A percentile compares a stretch with the other conserved stretches of the same genome.
Conservation (phyloP, 2,329 filamentous ascomycete genomes). For the Penicillium expansum region DNA sequence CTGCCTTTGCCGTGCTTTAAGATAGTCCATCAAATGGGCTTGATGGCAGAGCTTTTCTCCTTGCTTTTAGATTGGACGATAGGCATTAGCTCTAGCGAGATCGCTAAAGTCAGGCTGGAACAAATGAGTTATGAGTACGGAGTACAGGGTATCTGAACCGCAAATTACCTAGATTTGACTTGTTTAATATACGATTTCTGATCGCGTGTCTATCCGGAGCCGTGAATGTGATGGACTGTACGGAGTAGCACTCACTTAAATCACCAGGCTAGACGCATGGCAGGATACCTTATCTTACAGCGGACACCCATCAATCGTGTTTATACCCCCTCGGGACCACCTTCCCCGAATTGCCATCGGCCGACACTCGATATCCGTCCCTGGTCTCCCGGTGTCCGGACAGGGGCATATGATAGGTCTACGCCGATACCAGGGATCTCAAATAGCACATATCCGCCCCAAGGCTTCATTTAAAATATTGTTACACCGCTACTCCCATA, state of each 20-base stretch:
- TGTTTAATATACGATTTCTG: background rate
- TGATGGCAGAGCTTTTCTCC: background rate
- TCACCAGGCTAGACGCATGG: no score
- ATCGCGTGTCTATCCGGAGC: background rate
- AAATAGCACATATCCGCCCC: background rate
- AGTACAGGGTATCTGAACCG: background rate
- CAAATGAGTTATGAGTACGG: background rate
- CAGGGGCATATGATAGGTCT: background rate
- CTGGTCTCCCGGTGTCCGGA: no score
- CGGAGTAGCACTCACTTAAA: background rate
- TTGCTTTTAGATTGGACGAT: background rate
- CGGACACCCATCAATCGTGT: no score
- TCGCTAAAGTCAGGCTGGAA: background rate
- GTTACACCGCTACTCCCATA: background rate
- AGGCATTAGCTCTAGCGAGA: background rate
- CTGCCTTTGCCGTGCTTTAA: constrained; percentile 77
- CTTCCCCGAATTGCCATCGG: no score
- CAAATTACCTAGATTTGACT: background rate
- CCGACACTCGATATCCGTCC: no score
- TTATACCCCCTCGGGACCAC: no score
- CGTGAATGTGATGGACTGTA: background rate
- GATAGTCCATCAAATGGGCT: background rate
- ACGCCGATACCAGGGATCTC: background rate
- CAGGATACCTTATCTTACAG: no score
- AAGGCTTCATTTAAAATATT: background rate